These are phyloP conservation scores for Eutrema japonicum DNA, from an alignment of 345 rosid genomes.

Conservation along the genomic window DNA sequence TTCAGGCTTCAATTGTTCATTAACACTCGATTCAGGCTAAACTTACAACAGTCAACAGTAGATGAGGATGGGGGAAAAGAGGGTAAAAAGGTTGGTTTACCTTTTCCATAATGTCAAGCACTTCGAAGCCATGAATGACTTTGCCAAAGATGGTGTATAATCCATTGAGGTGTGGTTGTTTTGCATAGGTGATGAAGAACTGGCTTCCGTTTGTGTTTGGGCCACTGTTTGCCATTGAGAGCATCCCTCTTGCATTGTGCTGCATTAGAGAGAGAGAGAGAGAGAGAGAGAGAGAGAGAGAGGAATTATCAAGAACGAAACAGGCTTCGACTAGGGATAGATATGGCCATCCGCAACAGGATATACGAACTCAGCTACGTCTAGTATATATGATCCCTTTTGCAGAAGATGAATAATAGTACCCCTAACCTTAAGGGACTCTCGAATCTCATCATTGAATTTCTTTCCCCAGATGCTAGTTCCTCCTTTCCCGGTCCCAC, in stretches of 20 bases:
- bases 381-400: too few species aligned
- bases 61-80: background rate
- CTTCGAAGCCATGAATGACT: conserved; percentile 98
- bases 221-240: conserved; percentile 97
- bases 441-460: conserved; percentile 95
- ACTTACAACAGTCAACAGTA: background rate
- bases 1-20: background rate
- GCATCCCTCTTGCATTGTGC: conserved; percentile 95
- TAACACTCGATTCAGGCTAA: background rate
- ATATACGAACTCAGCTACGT: too few species aligned
- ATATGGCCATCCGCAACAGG: background rate
- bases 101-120: conserved; percentile 99
- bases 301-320: background rate
- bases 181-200: conserved; percentile 80
- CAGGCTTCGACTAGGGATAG: background rate
- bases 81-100: conserved; percentile 38
- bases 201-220: conserved; percentile 98
- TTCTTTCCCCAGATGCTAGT: conserved; percentile 98
- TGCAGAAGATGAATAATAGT: background rate
- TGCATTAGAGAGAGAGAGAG: conserved; percentile 33
- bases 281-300: conserved; percentile 1
- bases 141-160: conserved; percentile 88
- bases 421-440: conserved; percentile 82
- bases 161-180: conserved; percentile 98
- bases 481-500: conserved; percentile 96